phyloP scores from a whole-genome alignment of 2,329 filamentous ascomycete species.

The Fusarium sp. region DNA sequence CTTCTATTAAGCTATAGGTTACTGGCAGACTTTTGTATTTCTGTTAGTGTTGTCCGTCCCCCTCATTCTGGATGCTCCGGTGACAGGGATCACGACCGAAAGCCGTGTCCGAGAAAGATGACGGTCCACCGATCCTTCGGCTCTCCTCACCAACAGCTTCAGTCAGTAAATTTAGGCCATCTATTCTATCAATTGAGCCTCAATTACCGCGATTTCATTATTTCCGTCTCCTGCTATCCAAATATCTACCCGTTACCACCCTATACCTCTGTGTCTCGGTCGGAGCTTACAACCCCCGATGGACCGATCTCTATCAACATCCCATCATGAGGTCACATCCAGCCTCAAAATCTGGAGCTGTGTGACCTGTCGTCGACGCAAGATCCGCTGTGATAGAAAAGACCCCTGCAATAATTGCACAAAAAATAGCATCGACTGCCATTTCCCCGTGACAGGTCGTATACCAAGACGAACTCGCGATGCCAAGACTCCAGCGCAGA shows the following conservation, averaged over 20 bases:
- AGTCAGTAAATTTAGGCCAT: background rate
- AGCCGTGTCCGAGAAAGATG: slow-evolving; percentile 43
- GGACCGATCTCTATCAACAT: slow-evolving; percentile 18
- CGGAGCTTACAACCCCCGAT: slow-evolving; percentile 33
- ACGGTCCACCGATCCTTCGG: slow-evolving; percentile 24
- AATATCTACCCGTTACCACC: background rate
- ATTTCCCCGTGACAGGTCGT: slow-evolving; percentile 46
- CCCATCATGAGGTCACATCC: background rate
- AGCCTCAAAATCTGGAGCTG: slow-evolving; percentile 47
- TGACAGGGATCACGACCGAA: slow-evolving; percentile 39
- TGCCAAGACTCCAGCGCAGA: slow-evolving; percentile 40
- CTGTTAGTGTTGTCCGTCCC: slow-evolving; percentile 8
- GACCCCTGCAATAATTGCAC: slow-evolving; percentile 44
- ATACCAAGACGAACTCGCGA: slow-evolving; percentile 40
- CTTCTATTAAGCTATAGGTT: accelerated
- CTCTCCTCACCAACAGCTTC: background rate
- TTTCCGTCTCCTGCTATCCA: background rate
- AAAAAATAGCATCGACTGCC: slow-evolving; percentile 41
- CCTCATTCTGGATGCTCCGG: slow-evolving; percentile 1
- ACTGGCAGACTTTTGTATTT: background rate
- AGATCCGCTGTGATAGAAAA: slow-evolving; percentile 44
- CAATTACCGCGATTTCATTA: background rate
- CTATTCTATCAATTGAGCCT: background rate
- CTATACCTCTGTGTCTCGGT: background rate
- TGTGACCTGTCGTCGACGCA: slow-evolving; percentile 45